phyloP scores from a whole-genome alignment of 2,329 filamentous ascomycete species.

The Amauroascus verrucosus region DNA sequence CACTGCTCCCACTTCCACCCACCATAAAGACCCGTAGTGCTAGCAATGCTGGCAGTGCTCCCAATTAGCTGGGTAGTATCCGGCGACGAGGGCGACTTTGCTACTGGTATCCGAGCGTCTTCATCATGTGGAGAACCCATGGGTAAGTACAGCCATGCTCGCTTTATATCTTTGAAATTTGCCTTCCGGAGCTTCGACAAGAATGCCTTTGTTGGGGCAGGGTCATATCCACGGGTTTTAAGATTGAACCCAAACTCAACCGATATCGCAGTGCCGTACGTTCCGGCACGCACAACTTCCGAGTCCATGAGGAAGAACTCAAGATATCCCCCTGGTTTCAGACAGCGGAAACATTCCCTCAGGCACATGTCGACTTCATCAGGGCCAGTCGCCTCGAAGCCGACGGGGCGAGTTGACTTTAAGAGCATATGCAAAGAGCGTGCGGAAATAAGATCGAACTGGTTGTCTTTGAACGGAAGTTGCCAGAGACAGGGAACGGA shows the following conservation, averaged over 20 bases:
- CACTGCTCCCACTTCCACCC: conserved; percentile 94
- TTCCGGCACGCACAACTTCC: conserved; percentile 76
- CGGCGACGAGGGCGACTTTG: conserved; percentile 41
- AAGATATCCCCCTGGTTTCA: conserved; percentile 86
- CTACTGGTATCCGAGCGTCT: conserved; percentile 19
- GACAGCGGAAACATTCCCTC: conserved; percentile 74
- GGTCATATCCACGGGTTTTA: conserved; percentile 81
- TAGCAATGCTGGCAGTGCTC: conserved; percentile 60
- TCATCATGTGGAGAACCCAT: conserved; percentile 47
- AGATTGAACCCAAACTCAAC: conserved; percentile 90
- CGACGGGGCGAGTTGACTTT: conserved; percentile 52
- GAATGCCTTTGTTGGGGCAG: conserved; percentile 71
- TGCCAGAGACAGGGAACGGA: conserved; percentile 65
- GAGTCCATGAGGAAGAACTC: conserved; percentile 87
- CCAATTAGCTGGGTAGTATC: conserved; percentile 46
- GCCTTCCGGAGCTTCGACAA: conserved; percentile 61
- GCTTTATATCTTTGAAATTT: conserved; percentile 69
- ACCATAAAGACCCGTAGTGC: conserved; percentile 70
- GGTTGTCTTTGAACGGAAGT: conserved; percentile 72
- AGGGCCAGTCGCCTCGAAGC: conserved; percentile 47
- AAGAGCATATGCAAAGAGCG: conserved; percentile 77
- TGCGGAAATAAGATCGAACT: conserved; percentile 87
- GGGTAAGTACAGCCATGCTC: conserved; percentile 81
- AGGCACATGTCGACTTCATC: conserved; percentile 87
- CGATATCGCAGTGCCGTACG: conserved; percentile 66